A percentile compares a stretch with the other conserved stretches of the same genome.
phyloP scores from a whole-genome alignment of 2,329 filamentous ascomycete genomes.

The Ophiostoma triangulosporum region DNA sequence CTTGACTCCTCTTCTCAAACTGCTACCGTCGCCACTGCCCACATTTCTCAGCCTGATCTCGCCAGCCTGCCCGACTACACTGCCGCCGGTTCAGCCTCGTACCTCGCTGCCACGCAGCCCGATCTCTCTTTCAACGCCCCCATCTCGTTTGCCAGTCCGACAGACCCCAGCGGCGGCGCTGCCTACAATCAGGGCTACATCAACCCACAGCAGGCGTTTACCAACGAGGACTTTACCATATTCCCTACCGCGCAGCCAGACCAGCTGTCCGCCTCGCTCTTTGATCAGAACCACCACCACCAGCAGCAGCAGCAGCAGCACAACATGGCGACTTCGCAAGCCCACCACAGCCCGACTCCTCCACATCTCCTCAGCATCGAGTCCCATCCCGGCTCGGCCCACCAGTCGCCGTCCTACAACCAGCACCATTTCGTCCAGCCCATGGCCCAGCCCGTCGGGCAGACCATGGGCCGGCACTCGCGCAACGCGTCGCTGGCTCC shows the following conservation, averaged over 20 bases:
- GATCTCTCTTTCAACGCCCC: slow-evolving; percentile 26
- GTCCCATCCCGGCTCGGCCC: slow-evolving; percentile 25
- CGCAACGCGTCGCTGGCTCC: slow-evolving; percentile 44
- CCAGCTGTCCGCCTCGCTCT: slow-evolving; percentile 49
- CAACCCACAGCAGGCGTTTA: slow-evolving; percentile 31
- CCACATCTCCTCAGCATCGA: slow-evolving; percentile 39
- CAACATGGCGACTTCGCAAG: slow-evolving; percentile 39
- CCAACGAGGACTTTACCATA: slow-evolving; percentile 47
- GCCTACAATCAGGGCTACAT: slow-evolving; percentile 23
- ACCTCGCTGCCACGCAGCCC: slow-evolving; percentile 15
- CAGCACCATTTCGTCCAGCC: slow-evolving; percentile 42
- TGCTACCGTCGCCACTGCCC: background rate
- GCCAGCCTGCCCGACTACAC: slow-evolving; percentile 36
- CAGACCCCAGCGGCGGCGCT: background rate
- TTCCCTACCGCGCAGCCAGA: slow-evolving; percentile 44
- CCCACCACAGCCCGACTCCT: slow-evolving; percentile 42
- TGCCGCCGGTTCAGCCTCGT: slow-evolving; percentile 17
- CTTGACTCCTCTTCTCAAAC: slow-evolving; percentile 36
- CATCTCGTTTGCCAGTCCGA: no score
- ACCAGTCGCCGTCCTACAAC: slow-evolving; percentile 44
- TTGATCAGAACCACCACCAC: slow-evolving; percentile 27
- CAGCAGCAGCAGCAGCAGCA: slow-evolving; percentile 4
- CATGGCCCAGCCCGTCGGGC: background rate
- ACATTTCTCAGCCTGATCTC: slow-evolving; percentile 27
- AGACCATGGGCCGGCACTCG: slow-evolving; percentile 27